These are phyloP conservation scores for Rutstroemia sp. DNA, from an alignment of 2,329 filamentous ascomycete genomes.

Conservation along the genomic window DNA sequence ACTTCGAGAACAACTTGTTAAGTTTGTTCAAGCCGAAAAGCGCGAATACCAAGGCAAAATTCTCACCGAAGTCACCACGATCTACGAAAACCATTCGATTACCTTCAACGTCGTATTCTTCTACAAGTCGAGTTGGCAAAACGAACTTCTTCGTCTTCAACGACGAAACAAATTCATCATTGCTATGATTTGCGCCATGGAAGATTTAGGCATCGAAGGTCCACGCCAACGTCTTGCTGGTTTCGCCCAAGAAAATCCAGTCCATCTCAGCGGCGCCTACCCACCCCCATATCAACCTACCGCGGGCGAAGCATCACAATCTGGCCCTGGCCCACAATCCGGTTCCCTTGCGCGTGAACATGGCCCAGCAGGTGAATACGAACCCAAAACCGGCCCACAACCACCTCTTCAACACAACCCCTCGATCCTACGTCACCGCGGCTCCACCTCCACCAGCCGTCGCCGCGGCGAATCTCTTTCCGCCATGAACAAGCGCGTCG, in stretches of 20 bases:
- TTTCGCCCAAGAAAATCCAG: slow-evolving; percentile 23
- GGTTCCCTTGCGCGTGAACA: slow-evolving; percentile 27
- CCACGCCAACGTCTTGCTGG: slow-evolving; percentile 29
- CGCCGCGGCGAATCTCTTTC: slow-evolving; percentile 49
- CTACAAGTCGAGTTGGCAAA: slow-evolving; percentile 96
- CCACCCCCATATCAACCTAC: slow-evolving; percentile 12
- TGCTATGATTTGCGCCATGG: slow-evolving; percentile 78
- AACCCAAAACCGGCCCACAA: slow-evolving; percentile 1
- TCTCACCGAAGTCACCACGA: slow-evolving; percentile 71
- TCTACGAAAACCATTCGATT: slow-evolving; percentile 77
- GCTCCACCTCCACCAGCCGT: slow-evolving; percentile 31
- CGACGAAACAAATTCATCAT: slow-evolving; percentile 92
- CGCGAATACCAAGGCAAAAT: slow-evolving; percentile 84
- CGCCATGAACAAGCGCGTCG: slow-evolving; percentile 54
- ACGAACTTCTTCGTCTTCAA: slow-evolving; percentile 81
- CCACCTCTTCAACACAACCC: slow-evolving; percentile 30
- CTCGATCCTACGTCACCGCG: slow-evolving; percentile 47
- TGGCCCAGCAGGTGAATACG: neutral
- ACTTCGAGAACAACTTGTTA: slow-evolving; percentile 70
- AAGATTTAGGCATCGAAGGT: slow-evolving; percentile 30
- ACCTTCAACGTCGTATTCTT: slow-evolving; percentile 93
- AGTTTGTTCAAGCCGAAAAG: slow-evolving; percentile 79
- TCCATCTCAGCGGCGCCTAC: slow-evolving; percentile 26
- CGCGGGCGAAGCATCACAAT: neutral
- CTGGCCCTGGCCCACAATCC: slow-evolving; percentile 27